Conservation (phyloP, 2,329 filamentous ascomycete genomes). For the Xylaria digitata region DNA sequence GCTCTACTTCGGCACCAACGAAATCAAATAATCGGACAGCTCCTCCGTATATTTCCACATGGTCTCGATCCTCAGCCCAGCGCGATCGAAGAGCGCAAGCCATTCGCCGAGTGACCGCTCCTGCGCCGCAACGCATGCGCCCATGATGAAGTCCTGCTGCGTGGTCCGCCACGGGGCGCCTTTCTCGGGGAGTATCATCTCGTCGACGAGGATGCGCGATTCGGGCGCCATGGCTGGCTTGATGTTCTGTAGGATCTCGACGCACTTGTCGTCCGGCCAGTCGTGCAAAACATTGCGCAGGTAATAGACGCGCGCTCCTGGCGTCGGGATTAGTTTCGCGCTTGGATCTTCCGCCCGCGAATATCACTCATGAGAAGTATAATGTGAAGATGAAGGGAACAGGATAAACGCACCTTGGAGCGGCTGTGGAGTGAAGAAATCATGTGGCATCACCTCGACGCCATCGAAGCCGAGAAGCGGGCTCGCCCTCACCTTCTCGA, state of each 20-base stretch:
- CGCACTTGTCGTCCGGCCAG: slow-evolving; percentile 37
- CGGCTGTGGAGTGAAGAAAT: slow-evolving; percentile 41
- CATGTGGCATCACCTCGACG: slow-evolving; percentile 34
- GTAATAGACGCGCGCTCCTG: slow-evolving; percentile 42
- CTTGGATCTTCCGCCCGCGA: not conserved
- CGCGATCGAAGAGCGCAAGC: slow-evolving; percentile 34
- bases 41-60: slow-evolving; percentile 40
- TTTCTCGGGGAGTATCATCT: slow-evolving; percentile 40
- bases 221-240: slow-evolving; percentile 37
- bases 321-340: not conserved
- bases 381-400: not conserved
- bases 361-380: no score
- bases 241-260: slow-evolving; percentile 40
- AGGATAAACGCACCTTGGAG: slow-evolving; percentile 33
- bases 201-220: slow-evolving; percentile 41
- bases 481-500: slow-evolving; percentile 33
- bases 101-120: slow-evolving; percentile 40
- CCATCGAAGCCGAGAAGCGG: slow-evolving; percentile 41
- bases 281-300: slow-evolving; percentile 42
- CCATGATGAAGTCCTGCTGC: slow-evolving; percentile 41
- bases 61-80: slow-evolving; percentile 33
- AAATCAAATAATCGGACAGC: slow-evolving; percentile 32
- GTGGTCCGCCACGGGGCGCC: slow-evolving; percentile 37
- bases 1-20: slow-evolving; percentile 29
- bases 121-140: slow-evolving; percentile 30